These are phyloP conservation scores for Gryganskiella cystojenkinii DNA, from an alignment of 192 early-diverging fungal species.

Conservation along the genomic window DNA sequence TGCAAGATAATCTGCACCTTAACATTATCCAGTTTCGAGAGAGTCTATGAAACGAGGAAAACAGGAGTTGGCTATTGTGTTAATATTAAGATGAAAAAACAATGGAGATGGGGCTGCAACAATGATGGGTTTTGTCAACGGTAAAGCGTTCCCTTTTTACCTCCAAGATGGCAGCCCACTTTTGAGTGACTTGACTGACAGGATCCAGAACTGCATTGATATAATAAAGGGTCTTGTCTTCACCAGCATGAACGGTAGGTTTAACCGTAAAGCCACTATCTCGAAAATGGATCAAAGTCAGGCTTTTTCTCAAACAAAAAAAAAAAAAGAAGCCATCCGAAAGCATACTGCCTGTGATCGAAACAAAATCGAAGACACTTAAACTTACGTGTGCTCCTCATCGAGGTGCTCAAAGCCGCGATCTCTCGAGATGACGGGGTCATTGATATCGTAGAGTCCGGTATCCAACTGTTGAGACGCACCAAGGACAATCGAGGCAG, in stretches of 20 bases:
- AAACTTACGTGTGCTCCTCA: conserved; percentile 28
- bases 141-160: conserved; percentile 19
- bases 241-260: conserved; percentile 27
- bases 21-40: conserved; percentile 71
- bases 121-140: too few species aligned
- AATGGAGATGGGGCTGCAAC: too few species aligned
- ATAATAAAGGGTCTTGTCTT: conserved; percentile 44
- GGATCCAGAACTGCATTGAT: conserved; percentile 81
- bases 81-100: too few species aligned
- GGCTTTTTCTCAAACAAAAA: background rate
- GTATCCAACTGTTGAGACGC: conserved; percentile 32
- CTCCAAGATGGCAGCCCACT: conserved; percentile 78
- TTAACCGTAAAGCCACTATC: conserved; percentile 34
- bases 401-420: conserved; percentile 24
- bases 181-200: conserved; percentile 81
- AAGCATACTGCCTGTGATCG: too few species aligned
- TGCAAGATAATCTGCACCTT: conserved; percentile 77
- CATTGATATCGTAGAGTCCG: conserved; percentile 41
- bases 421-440: conserved; percentile 23
- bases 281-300: too few species aligned
- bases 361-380: too few species aligned
- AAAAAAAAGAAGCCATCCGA: background rate
- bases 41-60: conserved; percentile 33
- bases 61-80: background rate
- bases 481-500: conserved; percentile 13